Evolutionary conservation across 2,329 filamentous ascomycete species (phyloP).

Genomic region (Pestalotiopsis sp.): DNA sequence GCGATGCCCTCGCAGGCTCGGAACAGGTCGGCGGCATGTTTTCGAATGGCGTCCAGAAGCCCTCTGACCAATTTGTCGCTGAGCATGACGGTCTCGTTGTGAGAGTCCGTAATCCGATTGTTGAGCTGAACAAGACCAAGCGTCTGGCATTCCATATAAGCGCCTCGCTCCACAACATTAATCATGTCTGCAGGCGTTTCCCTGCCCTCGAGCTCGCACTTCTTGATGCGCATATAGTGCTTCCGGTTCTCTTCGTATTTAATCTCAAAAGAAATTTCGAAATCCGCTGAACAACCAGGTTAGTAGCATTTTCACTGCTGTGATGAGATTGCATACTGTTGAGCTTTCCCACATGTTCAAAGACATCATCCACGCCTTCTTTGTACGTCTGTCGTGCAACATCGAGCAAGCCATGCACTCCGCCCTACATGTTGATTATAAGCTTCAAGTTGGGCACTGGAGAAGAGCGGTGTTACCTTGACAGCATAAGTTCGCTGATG

Average conservation of each 20-base stretch:
- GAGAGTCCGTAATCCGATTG: constrained; percentile 75
- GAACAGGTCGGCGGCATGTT: constrained; percentile 74
- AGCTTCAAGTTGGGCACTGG: not conserved
- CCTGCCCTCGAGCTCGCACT: constrained; percentile 63
- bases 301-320: not conserved
- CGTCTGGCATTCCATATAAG: constrained; percentile 85
- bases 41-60: constrained; percentile 72
- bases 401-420: constrained; percentile 83
- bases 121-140: constrained; percentile 82
- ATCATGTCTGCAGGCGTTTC: constrained; percentile 71
- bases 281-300: constrained; percentile 43
- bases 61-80: constrained; percentile 77
- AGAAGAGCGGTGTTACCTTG: constrained; percentile 51
- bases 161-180: constrained; percentile 73
- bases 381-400: constrained; percentile 89
- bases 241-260: constrained; percentile 78
- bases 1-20: constrained; percentile 84
- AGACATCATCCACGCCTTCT: constrained; percentile 79
- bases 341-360: constrained; percentile 69
- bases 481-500: constrained; percentile 93
- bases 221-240: constrained; percentile 74
- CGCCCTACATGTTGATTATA: constrained; percentile 54
- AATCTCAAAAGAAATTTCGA: constrained; percentile 64
- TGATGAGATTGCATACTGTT: constrained; percentile 50
- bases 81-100: constrained; percentile 81